Base-by-base conservation (phyloP, 768 basidiomycete genomes). In the Boletus rubroflammeus region DNA sequence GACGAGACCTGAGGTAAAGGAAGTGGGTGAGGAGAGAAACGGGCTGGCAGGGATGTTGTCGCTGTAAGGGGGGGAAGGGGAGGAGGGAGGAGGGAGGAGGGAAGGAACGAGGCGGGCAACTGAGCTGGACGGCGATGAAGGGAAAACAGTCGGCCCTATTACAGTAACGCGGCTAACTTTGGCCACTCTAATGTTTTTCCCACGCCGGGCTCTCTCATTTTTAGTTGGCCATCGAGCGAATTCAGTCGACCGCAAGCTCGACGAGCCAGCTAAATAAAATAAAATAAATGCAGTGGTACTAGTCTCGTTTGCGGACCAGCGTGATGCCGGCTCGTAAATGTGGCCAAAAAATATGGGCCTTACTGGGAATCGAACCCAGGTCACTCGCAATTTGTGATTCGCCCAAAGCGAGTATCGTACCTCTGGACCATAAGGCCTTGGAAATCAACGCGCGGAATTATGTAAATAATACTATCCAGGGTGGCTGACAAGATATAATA, bases 401-500 rank as follows among this genome's bases (percentile, higher is more conserved):
- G 39, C 68, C 68, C 68, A 70, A 70, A 72, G 69, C 71, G 69
- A 71, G 65, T 69, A 67, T 67, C 67, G 71, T 70, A 71, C 69
- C 71, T 72, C 69, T 71, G 58, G 71, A 69, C 71, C 58, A 71
- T 58, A 66, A 65, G 68, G 70, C 68, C 61, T 6, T 40, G 36
- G 1, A 3, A 0, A 17, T 11, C 8, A 1, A 7, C 4, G 3
- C 3, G 3, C 2, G n/a, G 5, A 6, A 21, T 4, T n/a, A n/a
- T n/a, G n/a, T n/a, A n/a, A n/a, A n/a, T 5, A 7, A 14, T 7
- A 1, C 40, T 41, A 23, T 41, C 6, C 23, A 23, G 2, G 28
- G 62, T 26, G 65, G 65, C 65, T 66, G 60, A 66, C 65, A 7
- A 25, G 32, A n/a, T n/a, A n/a, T n/a, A 8, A 34, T 42, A 19